These are phyloP conservation scores for Globisporangium perplexum DNA, from an alignment of 352 stramenopile genomes.

Conservation along the genomic window DNA sequence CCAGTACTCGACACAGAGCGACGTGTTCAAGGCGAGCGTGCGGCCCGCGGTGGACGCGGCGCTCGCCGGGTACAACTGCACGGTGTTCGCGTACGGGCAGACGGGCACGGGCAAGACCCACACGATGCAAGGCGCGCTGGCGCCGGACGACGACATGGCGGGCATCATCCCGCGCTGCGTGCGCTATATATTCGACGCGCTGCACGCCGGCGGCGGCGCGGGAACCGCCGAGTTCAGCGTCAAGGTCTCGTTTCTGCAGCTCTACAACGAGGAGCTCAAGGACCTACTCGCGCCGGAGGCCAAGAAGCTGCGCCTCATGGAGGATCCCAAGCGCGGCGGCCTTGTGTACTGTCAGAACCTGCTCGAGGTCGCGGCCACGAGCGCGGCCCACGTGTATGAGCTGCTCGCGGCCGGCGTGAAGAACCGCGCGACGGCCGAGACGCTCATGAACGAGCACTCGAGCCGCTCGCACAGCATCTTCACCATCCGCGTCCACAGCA, in stretches of 20 bases:
- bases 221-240: constrained; percentile 94
- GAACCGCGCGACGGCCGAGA: constrained; percentile 91
- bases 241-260: constrained; percentile 96
- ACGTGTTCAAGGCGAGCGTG: constrained; percentile 93
- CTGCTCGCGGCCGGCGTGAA: constrained; percentile 88
- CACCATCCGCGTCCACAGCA: constrained; percentile 95
- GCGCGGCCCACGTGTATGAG: constrained; percentile 78
- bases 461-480: constrained; percentile 98
- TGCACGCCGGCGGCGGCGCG: constrained; percentile 83
- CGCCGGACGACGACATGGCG: constrained; percentile 74
- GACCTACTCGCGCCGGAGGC: constrained; percentile 87
- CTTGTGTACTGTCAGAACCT: constrained; percentile 86
- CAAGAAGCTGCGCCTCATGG: constrained; percentile 86
- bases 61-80: constrained; percentile 94
- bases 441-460: constrained; percentile 95
- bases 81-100: constrained; percentile 97
- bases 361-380: constrained; percentile 83
- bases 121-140: constrained; percentile 96
- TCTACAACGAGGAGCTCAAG: constrained; percentile 98
- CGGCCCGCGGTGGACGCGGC: constrained; percentile 95
- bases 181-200: constrained; percentile 92
- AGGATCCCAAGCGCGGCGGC: constrained; percentile 81
- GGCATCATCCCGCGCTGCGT: constrained; percentile 95
- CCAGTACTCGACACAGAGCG: constrained; percentile 95
- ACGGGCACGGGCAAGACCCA: constrained; percentile 97